Base-by-base conservation (phyloP, 192 early-diverging fungal species). In the Umbelopsis sp. region DNA sequence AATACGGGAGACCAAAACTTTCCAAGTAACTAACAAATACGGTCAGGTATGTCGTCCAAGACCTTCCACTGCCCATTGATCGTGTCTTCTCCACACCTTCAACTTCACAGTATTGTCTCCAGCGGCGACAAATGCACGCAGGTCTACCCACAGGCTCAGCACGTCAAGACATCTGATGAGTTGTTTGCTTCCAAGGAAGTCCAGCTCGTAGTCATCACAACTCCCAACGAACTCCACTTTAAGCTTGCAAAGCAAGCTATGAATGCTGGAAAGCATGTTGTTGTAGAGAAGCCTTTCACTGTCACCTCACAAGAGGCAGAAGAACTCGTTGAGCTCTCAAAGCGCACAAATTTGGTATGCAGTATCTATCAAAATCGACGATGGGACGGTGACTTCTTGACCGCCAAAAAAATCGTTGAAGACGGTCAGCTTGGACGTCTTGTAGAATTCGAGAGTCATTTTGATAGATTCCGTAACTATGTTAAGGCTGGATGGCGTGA, bases 341-440 rank as follows among this genome's bases (percentile, higher is more conserved):
- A 88, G 50, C 70, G 85, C 52, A 84, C 82, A 1, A 78, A 81
- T 23, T 79, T 76, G 18, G 72, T 94, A 15, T 82, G 89, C 58
- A 87, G 90, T 41, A 88, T 90, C 46, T 94, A 87, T 71, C 92
- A 94, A 33, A 94, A 94, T 75, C 80, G 92, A 45, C 85, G 89
- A 44, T 94, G 88, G 89, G 92, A 94, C 77, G 91, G 90, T 46
- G 92, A 94, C 79, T 94, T 92, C 71, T 75, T 90, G 58, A 94
- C 92, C 1, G 80, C 91, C 22, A 84, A 87, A 68, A 78, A 84
- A 18, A 75, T 94, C 11, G 74, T 93, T 20, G 71, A 74, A 1
- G 70, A 79, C 9, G 81, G 84, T 1, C 75, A 77, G 0, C 67
- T 94, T 45, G 92, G 92, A 16, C 78, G 85, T 50, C 75, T 94